These are phyloP conservation scores for Leptomonas seymouri DNA, from an alignment of 208 protist species.

Conservation along the genomic window DNA sequence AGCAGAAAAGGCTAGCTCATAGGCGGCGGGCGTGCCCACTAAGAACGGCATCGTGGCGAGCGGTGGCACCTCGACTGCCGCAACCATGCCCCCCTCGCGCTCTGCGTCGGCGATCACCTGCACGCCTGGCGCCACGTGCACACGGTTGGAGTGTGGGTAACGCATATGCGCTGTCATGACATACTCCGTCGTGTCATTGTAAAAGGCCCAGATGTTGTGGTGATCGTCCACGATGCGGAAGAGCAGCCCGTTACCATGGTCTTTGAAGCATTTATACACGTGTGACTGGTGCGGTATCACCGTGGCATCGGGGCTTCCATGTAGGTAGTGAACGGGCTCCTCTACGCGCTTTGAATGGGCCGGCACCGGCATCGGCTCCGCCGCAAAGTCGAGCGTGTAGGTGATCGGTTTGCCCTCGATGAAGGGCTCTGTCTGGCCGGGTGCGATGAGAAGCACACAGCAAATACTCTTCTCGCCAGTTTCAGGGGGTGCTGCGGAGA, in stretches of 20 bases:
- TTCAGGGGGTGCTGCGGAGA: conserved; percentile 22
- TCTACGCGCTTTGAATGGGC: not conserved
- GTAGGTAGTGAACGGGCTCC: conserved; percentile 40
- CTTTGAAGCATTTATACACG: conserved; percentile 73
- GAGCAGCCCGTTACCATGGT: conserved; percentile 74
- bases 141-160: conserved; percentile 26
- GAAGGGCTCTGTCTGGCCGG: conserved; percentile 58
- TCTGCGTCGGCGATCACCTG: conserved; percentile 28
- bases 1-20: conserved; percentile 63
- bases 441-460: conserved; percentile 53
- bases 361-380: conserved; percentile 44
- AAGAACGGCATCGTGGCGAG: conserved; percentile 66
- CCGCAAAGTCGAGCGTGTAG: conserved; percentile 68
- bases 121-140: conserved; percentile 46
- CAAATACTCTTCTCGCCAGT: conserved; percentile 22
- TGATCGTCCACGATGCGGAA: conserved; percentile 80
- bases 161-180: conserved; percentile 67
- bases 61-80: conserved; percentile 55
- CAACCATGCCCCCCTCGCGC: conserved; percentile 47
- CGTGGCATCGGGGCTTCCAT: conserved; percentile 53
- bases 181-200: conserved; percentile 86
- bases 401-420: conserved; percentile 51
- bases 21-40: conserved; percentile 48
- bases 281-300: conserved; percentile 62
- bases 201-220: conserved; percentile 77